Percentiles rank a stretch among this genome's conserved stretches.
Conservation (phyloP, 1,139 yeast genomes). For the Candida tunisiensis region DNA sequence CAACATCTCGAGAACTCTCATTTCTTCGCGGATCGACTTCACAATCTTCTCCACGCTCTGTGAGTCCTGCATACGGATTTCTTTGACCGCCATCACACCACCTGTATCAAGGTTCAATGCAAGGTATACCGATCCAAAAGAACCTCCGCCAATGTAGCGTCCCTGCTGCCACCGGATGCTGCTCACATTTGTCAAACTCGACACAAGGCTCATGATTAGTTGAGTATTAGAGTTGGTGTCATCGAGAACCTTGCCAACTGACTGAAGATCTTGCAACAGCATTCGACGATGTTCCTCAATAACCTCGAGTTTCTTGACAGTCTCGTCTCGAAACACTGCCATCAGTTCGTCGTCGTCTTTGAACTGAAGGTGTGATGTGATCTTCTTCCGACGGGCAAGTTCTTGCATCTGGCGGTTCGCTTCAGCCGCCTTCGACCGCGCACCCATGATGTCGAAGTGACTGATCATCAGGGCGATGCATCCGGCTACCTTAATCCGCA, state of each 20-base stretch:
- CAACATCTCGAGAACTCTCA: slow-evolving; percentile 89
- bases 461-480: slow-evolving; percentile 89
- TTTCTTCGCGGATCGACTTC: slow-evolving; percentile 84
- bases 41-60: slow-evolving; percentile 75
- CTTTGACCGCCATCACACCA: slow-evolving; percentile 94
- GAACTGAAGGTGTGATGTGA: slow-evolving; percentile 17
- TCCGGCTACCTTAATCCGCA: slow-evolving; percentile 78
- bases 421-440: slow-evolving; percentile 78
- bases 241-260: slow-evolving; percentile 85
- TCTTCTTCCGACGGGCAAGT: slow-evolving; percentile 31
- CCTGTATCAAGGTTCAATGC: slow-evolving; percentile 92
- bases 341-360: slow-evolving; percentile 44
- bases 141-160: slow-evolving; percentile 83
- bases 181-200: slow-evolving; percentile 66
- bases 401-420: slow-evolving; percentile 32
- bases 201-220: slow-evolving; percentile 70
- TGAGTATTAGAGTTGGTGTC: slow-evolving; percentile 79
- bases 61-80: slow-evolving; percentile 78
- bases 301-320: slow-evolving; percentile 39
- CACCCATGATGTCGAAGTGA: slow-evolving; percentile 97
- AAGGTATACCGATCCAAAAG: slow-evolving; percentile 88
- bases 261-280: too few relatives aligned
- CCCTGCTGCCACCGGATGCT: slow-evolving; percentile 98
- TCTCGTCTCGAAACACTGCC: slow-evolving; percentile 37
- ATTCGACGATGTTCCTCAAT: slow-evolving; percentile 40